Conservation (phyloP, 2,329 filamentous ascomycete genomes). For the Orbilia brochopaga region DNA sequence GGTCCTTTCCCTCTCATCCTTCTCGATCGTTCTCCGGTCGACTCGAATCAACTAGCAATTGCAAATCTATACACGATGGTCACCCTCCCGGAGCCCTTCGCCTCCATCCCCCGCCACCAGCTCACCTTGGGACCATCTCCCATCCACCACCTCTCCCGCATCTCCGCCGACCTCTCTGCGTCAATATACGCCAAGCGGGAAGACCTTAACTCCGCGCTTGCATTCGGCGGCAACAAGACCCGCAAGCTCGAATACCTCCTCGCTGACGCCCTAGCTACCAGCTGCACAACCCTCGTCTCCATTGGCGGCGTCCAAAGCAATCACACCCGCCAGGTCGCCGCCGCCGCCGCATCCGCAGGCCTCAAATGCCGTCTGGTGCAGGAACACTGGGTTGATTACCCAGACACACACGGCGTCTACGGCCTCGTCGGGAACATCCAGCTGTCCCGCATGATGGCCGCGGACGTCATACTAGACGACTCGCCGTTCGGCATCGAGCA, state of each 20-base stretch:
- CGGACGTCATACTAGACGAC: conserved; percentile 67
- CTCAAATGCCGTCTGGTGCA: conserved; percentile 62
- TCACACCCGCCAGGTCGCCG: conserved; percentile 72
- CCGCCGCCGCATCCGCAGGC: conserved; percentile 60
- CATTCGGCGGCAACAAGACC: conserved; percentile 73
- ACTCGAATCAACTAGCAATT: conserved; percentile 22
- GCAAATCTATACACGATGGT: conserved; percentile 55
- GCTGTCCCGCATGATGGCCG: conserved; percentile 71
- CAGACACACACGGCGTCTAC: conserved; percentile 63
- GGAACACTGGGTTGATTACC: conserved; percentile 72
- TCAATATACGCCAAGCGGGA: conserved; percentile 74
- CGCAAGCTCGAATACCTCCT: conserved; percentile 74
- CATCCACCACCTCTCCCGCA: conserved; percentile 70
- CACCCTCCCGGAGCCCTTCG: conserved; percentile 67
- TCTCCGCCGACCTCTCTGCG: conserved; percentile 68
- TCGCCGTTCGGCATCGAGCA: conserved; percentile 72
- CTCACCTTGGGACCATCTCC: conserved; percentile 70
- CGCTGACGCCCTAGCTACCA: conserved; percentile 66
- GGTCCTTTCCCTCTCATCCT: too few relatives aligned
- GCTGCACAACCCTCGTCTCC: conserved; percentile 68
- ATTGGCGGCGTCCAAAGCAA: conserved; percentile 74
- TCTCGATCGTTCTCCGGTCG: too few relatives aligned
- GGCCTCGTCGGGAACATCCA: conserved; percentile 74
- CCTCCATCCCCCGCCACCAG: conserved; percentile 66
- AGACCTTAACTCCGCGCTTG: conserved; percentile 72